These are phyloP conservation scores for Quillaja saponaria DNA, from an alignment of 306 rosid species.

Conservation along the genomic window DNA sequence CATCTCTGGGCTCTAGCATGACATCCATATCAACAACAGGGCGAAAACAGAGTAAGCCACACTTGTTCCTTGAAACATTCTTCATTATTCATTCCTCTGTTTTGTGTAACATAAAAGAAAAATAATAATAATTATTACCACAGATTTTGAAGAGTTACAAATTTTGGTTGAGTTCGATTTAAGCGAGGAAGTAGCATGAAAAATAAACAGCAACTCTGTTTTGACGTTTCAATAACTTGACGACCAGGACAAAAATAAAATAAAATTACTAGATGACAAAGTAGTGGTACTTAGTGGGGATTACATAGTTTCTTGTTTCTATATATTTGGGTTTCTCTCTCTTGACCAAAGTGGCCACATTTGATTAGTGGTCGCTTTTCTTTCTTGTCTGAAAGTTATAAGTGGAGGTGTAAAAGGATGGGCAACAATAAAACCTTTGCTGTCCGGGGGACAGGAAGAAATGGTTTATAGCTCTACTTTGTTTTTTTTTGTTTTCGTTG, in stretches of 20 bases:
- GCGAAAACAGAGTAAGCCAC: constrained; percentile 63
- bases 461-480: neutral
- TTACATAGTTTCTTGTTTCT: constrained; percentile 15
- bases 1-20: constrained; percentile 35
- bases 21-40: constrained; percentile 55
- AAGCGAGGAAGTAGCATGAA: constrained; percentile 21
- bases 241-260: too few species aligned
- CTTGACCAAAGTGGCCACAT: constrained; percentile 17
- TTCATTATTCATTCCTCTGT: constrained; percentile 38
- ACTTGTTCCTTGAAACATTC: constrained; percentile 54
- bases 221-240: constrained; percentile 6
- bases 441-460: constrained; percentile 22
- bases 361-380: neutral
- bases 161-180: neutral
- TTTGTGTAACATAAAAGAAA: neutral
- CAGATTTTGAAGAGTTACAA: constrained; percentile 16
- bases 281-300: neutral
- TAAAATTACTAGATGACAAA: neutral
- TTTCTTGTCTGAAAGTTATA: constrained; percentile 1
- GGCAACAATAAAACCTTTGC: too few species aligned
- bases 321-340: neutral
- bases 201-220: constrained; percentile 21
- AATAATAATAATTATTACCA: neutral
- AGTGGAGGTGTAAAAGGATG: constrained; percentile 18
- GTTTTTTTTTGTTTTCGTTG: neutral